Evolutionary conservation across 2,329 filamentous ascomycete genomes (phyloP).

Genomic region (Penicillium sp.): DNA sequence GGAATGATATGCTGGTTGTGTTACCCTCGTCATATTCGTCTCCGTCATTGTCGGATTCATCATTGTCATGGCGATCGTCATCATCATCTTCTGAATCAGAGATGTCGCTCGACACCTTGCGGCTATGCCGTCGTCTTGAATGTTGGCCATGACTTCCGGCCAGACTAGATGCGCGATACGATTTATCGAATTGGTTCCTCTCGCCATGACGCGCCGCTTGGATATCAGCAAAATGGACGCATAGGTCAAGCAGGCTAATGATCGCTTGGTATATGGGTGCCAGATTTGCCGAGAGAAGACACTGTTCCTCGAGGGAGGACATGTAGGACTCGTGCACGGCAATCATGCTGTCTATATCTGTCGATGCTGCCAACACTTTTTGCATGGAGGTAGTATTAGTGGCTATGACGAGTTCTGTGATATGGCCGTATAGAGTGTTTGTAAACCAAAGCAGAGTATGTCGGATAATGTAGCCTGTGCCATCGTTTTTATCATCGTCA

Average conservation of each 20-base stretch:
- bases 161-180: slow-evolving; percentile 23
- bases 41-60: slow-evolving; percentile 24
- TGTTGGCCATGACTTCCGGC: neutral
- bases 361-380: slow-evolving; percentile 54
- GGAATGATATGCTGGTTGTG: slow-evolving; percentile 36
- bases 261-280: slow-evolving; percentile 68
- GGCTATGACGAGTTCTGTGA: slow-evolving; percentile 68
- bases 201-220: slow-evolving; percentile 42
- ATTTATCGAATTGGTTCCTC: slow-evolving; percentile 32
- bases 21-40: slow-evolving; percentile 37
- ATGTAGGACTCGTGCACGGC: slow-evolving; percentile 62
- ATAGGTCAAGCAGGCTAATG: slow-evolving; percentile 71
- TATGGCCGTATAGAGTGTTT: slow-evolving; percentile 68
- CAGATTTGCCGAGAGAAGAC: slow-evolving; percentile 66
- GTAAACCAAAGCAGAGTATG: slow-evolving; percentile 74
- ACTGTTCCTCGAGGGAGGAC: slow-evolving; percentile 60
- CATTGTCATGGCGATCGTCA: slow-evolving; percentile 17
- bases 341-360: slow-evolving; percentile 80
- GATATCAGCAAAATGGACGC: slow-evolving; percentile 64
- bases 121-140: slow-evolving; percentile 9
- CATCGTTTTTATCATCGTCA: slow-evolving; percentile 38
- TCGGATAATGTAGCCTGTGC: slow-evolving; percentile 50
- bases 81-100: slow-evolving; percentile 19
- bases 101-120: slow-evolving; percentile 18
- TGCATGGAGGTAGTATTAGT: slow-evolving; percentile 57